Evolutionary conservation across 179 eudicot species (phyloP), one percentile per base, ranked within the genome.

Genomic region (Vitellaria paradoxa): DNA sequence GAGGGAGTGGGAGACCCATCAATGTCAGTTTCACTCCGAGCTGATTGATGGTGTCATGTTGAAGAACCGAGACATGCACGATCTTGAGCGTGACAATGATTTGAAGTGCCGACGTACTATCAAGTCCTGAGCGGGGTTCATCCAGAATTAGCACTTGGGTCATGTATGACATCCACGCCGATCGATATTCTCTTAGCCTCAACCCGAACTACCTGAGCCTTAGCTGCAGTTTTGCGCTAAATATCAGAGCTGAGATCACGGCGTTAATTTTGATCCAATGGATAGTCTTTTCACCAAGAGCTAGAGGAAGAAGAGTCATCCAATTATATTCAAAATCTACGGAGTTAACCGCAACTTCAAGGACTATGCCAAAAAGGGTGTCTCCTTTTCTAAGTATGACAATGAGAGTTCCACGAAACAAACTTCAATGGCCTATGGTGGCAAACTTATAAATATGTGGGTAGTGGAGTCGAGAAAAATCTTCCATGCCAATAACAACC

Each of bases 101-200:
- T 81, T 92, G 98, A 40, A 93, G 82, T 7, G 99, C 98, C 7
- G 98, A 93, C 17, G 87, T 86, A 68, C 99, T 96, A 74, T 96
- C 99, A 17, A 96, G 84, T 45, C 99, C 99, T 6, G 99, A 96
- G 6, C 98, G 93, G n/a, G 99, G 99, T 42, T 96, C 99, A 72
- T 96, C 99, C 26, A 96, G 89, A 70, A 96, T 94, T 42, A 96
- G 75, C 10, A 96, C 92, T 73, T 83, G 99, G 99, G 37, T 93
- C 98, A 65, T 96, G 99, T 20, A 96, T 85, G 37, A 92, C 96
- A 26, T 91, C 99, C 18, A 96, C 93, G 0, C 99, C 99, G 10
- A 96, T 96, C 3, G 99, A 93, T 15, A 96, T 98, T 68, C 99
- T 75, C 86, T 79, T 2, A 81, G 65, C 37, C 75, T 83, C 37